Evolutionary conservation across 2,329 filamentous ascomycete genomes (phyloP).

Genomic region (Tolypocladium amazonense): DNA sequence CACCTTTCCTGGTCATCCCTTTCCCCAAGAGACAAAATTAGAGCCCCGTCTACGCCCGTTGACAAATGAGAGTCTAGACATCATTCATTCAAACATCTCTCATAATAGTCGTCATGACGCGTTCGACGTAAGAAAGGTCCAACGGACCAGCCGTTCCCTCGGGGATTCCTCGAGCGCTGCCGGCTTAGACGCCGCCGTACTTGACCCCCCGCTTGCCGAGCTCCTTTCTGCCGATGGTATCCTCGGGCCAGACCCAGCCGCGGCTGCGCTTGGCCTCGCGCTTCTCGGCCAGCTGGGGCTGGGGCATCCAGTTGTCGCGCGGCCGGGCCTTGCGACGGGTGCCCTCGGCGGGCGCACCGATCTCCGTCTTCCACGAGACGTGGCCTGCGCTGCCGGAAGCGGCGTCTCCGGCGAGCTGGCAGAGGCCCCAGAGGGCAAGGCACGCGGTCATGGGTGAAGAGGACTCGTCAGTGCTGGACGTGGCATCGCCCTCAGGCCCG

Average conservation of each 20-base stretch:
- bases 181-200: constrained; percentile 29
- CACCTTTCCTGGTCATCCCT: background rate
- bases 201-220: constrained; percentile 54
- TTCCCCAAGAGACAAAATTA: background rate
- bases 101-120: background rate
- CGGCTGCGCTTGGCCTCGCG: constrained; percentile 60
- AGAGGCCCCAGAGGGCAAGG: constrained; percentile 68
- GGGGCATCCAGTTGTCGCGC: constrained; percentile 68
- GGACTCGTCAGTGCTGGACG: constrained; percentile 18
- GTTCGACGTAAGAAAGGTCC: background rate
- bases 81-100: background rate
- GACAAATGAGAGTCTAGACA: background rate
- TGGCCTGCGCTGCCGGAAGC: constrained; percentile 38
- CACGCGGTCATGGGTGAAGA: constrained; percentile 51
- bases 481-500: constrained; percentile 14
- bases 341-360: constrained; percentile 64
- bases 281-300: constrained; percentile 64
- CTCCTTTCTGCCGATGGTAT: constrained; percentile 62
- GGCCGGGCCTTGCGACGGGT: constrained; percentile 58
- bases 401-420: constrained; percentile 54
- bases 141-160: background rate
- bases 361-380: constrained; percentile 55
- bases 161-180: background rate
- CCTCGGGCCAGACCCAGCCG: constrained; percentile 69
- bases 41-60: background rate